phyloP scores from a whole-genome alignment of 2,329 filamentous ascomycete species.

The Ambrosiella cleistominuta region DNA sequence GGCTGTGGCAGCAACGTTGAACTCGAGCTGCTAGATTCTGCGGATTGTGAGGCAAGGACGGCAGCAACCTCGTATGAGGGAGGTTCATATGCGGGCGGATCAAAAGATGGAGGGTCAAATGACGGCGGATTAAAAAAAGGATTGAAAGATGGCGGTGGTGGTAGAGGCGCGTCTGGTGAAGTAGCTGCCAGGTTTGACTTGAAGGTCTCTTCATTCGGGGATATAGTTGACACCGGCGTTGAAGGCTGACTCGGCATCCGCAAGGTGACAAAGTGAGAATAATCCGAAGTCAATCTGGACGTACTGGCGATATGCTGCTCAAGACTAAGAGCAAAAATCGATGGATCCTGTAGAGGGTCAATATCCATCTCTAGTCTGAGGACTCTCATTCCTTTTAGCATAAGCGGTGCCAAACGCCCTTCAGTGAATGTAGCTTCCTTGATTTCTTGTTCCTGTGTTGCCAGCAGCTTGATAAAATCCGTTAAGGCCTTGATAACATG shows the following conservation, averaged over 20 bases:
- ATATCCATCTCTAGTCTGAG: constrained; percentile 38
- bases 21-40: neutral
- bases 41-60: neutral
- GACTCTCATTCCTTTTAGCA: constrained; percentile 34
- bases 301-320: too few relatives aligned
- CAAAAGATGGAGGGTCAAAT: constrained; percentile 12
- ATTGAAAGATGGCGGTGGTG: constrained; percentile 22
- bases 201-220: too few relatives aligned
- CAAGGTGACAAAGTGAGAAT: too few relatives aligned
- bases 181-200: too few relatives aligned
- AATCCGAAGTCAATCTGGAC: too few relatives aligned
- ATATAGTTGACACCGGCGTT: too few relatives aligned
- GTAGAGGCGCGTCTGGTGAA: neutral
- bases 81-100: constrained; percentile 1
- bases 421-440: constrained; percentile 16
- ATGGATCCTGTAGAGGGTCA: constrained; percentile 18
- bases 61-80: constrained; percentile 3
- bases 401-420: constrained; percentile 23
- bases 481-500: constrained; percentile 30
- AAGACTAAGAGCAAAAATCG: neutral
- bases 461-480: constrained; percentile 28
- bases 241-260: too few relatives aligned
- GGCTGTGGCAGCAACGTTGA: too few relatives aligned
- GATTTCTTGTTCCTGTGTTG: constrained; percentile 32
- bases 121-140: constrained; percentile 24